These are phyloP conservation scores for Termitomyces sp. DNA, from an alignment of 768 basidiomycete genomes.

Conservation along the genomic window DNA sequence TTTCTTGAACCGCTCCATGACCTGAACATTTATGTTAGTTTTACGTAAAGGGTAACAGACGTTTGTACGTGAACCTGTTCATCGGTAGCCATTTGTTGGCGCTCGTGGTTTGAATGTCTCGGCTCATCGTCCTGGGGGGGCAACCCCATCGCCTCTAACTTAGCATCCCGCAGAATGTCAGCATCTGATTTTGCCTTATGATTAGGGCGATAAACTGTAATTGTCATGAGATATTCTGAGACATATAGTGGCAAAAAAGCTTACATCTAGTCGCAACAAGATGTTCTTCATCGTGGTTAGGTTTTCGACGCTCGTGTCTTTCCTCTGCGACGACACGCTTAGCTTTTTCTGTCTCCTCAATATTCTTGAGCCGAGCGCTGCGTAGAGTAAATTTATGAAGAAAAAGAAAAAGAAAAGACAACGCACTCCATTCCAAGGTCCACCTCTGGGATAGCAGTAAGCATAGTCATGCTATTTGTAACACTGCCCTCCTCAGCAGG, in stretches of 20 bases:
- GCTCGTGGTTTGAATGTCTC: slow-evolving; percentile 46
- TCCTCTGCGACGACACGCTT: slow-evolving; percentile 82
- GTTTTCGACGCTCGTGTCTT: slow-evolving; percentile 53
- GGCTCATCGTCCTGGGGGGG: slow-evolving; percentile 51
- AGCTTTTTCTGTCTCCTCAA: slow-evolving; percentile 96
- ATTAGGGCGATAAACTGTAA: slow-evolving; percentile 80
- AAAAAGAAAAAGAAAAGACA: background rate
- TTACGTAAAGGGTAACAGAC: background rate
- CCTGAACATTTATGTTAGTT: slow-evolving; percentile 36
- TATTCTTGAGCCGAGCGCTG: slow-evolving; percentile 89
- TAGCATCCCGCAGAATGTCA: slow-evolving; percentile 84
- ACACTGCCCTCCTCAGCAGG: slow-evolving; percentile 87
- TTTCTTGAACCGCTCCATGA: slow-evolving; percentile 98
- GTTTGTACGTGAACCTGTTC: slow-evolving; percentile 58
- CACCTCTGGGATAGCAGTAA: slow-evolving; percentile 97
- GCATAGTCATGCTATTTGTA: slow-evolving; percentile 90
- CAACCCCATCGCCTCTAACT: slow-evolving; percentile 81
- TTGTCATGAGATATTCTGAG: slow-evolving; percentile 2
- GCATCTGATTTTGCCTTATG: slow-evolving; percentile 82
- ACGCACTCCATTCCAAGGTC: slow-evolving; percentile 98
- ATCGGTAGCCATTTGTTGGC: slow-evolving; percentile 85
- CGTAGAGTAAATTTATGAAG: background rate
- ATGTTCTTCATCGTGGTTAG: slow-evolving; percentile 71
- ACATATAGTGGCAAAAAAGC: slow-evolving; percentile 22
- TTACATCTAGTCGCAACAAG: slow-evolving; percentile 85